These are phyloP conservation scores for Geotrichum histeridarum DNA, from an alignment of 1,139 yeast species.

Conservation along the genomic window DNA sequence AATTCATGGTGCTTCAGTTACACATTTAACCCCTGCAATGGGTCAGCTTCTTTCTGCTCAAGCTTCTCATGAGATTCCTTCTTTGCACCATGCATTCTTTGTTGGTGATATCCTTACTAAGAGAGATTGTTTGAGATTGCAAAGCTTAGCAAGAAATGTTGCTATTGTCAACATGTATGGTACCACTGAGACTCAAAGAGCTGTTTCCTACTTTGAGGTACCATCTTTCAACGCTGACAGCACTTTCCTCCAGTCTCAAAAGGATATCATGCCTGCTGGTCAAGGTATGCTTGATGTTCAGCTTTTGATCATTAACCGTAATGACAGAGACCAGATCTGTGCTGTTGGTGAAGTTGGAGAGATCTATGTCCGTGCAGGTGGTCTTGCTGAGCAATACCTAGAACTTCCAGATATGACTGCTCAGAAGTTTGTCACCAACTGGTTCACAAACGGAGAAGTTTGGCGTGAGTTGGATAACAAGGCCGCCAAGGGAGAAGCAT, in stretches of 20 bases:
- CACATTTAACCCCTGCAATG: slow-evolving; percentile 98
- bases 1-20: slow-evolving; percentile 83
- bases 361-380: slow-evolving; percentile 96
- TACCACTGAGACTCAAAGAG: slow-evolving; percentile 97
- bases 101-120: slow-evolving; percentile 97
- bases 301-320: slow-evolving; percentile 84
- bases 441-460: slow-evolving; percentile 65
- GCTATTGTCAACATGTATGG: slow-evolving; percentile 97
- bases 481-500: slow-evolving; percentile 46
- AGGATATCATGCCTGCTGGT: slow-evolving; percentile 98
- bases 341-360: slow-evolving; percentile 99
- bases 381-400: slow-evolving; percentile 93
- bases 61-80: slow-evolving; percentile 83
- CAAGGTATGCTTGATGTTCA: slow-evolving; percentile 96
- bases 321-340: slow-evolving; percentile 81
- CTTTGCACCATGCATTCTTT: slow-evolving; percentile 91
- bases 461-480: slow-evolving; percentile 56
- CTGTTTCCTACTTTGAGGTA: slow-evolving; percentile 90
- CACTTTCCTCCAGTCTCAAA: slow-evolving; percentile 70
- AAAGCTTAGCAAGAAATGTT: slow-evolving; percentile 84
- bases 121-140: slow-evolving; percentile 90
- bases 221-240: slow-evolving; percentile 67
- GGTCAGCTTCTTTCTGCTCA: slow-evolving; percentile 95
- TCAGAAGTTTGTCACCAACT: slow-evolving; percentile 80
- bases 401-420: slow-evolving; percentile 84